Base-by-base conservation (phyloP, 306 rosid genomes). In the Vigna radiata region DNA sequence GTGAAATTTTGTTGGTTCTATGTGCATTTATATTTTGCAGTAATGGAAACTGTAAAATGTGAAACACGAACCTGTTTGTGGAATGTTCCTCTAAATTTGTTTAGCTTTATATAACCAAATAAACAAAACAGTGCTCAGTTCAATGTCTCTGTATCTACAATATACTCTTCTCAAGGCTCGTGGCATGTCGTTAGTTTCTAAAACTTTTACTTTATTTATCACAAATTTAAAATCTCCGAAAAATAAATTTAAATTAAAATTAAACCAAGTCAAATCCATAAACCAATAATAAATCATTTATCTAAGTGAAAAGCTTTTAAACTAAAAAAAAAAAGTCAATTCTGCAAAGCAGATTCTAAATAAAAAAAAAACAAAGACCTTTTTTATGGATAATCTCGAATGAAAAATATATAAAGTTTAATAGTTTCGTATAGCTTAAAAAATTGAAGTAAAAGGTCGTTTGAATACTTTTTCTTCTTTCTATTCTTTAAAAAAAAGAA, bases 41-140 rank as follows among this genome's bases (percentile, higher is more conserved):
- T 16, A 54, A 46, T 0, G 8, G 36, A 31, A 66, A 74, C 60
- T 47, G 80, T 67, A 37, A 80, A 75, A 68, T 68, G 74, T n/a
- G 80, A 68, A 81, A 49, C 44, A 68, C 43, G 59, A 64, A 37
- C 61, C 79, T 25, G 66, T 36, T 69, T 73, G 46, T 46, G 71
- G 76, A 39, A 74, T 68, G 18, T 74, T 74, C 49, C 58, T 75
- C 47, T 50, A 81, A 67, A 21, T 46, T 2, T 49, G 84, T 80
- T 73, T 80, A 47, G 84, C 76, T 80, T 56, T 67, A 80, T 68
- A 75, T 75, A 81, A 81, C 72, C 37, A 81, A 75, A 48, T 39
- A 59, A 81, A 74, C 71, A 74, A 81, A 75, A 73, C 76, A 73
- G 70, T 68, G 48, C 18, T 67, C 71, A 59, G 19, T 74, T 68